phyloP scores from a whole-genome alignment of 2,329 filamentous ascomycete species.

The Gremmenia infestans region DNA sequence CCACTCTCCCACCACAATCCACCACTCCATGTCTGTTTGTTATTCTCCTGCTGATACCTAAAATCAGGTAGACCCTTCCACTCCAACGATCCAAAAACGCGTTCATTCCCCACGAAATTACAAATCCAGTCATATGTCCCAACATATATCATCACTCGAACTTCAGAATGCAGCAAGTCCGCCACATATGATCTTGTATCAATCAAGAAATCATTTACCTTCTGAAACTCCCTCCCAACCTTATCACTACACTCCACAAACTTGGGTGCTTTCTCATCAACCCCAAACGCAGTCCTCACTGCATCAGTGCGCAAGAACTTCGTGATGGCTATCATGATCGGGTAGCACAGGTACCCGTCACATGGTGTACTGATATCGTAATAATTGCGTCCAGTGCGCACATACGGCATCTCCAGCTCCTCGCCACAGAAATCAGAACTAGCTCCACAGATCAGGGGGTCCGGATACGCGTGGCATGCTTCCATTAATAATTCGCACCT shows the following conservation, averaged over 20 bases:
- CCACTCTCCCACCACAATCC: constrained; percentile 22
- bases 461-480: constrained; percentile 13
- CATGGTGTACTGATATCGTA: constrained; percentile 22
- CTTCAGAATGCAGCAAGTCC: constrained; percentile 15
- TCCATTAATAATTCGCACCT: constrained; percentile 18
- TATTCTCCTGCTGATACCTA: constrained; percentile 20
- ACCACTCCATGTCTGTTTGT: constrained; percentile 17
- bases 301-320: constrained; percentile 16
- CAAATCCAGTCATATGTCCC: constrained; percentile 25
- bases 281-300: constrained; percentile 16
- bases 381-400: constrained; percentile 14
- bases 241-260: constrained; percentile 19
- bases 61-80: constrained; percentile 19
- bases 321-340: constrained; percentile 21
- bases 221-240: constrained; percentile 16
- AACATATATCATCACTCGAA: constrained; percentile 22
- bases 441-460: constrained; percentile 14
- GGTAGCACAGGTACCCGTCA: constrained; percentile 20
- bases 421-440: constrained; percentile 8
- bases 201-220: constrained; percentile 19
- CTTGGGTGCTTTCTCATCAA: constrained; percentile 10
- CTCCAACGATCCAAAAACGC: constrained; percentile 17
- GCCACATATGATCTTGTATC: constrained; percentile 15
- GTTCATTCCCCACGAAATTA: constrained; percentile 22
- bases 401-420: constrained; percentile 18